Evolutionary conservation across 202 grass and related monocot genomes (phyloP).

Genomic region (Cymbopogon flexuosus): DNA sequence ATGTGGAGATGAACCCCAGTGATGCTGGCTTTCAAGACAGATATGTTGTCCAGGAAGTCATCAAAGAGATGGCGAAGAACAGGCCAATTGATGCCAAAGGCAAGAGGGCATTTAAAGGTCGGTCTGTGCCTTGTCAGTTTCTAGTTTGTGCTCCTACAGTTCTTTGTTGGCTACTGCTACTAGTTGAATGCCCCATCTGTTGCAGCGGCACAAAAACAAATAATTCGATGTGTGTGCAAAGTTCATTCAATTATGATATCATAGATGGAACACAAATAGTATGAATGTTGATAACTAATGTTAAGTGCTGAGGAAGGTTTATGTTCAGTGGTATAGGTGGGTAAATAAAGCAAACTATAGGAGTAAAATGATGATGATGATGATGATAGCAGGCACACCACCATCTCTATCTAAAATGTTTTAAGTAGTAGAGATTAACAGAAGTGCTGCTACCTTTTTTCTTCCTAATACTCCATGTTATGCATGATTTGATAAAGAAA

Average conservation of each 20-base stretch:
- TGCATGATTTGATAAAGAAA: not conserved
- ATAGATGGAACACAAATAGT: not conserved
- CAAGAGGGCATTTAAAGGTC: slow-evolving; percentile 94
- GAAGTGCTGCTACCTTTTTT: not conserved
- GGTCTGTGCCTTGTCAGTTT: not conserved
- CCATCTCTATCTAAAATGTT: not conserved
- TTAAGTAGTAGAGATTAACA: not conserved
- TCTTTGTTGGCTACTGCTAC: not conserved
- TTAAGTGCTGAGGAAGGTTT: not conserved
- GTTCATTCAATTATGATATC: not conserved
- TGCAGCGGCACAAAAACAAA: not conserved
- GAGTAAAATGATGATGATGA: not conserved
- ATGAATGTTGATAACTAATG: not conserved
- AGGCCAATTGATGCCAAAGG: slow-evolving; percentile 87
- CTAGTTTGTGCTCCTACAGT: not conserved
- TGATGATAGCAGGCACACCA: not conserved
- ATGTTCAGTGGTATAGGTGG: not conserved
- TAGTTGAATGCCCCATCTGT: not conserved
- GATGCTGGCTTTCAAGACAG: slow-evolving; percentile 98
- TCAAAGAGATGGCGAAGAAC: slow-evolving; percentile 97
- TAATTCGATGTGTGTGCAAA: not conserved
- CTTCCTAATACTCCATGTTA: not conserved
- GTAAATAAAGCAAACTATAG: not conserved
- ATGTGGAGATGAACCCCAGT: slow-evolving; percentile 97
- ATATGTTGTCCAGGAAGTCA: slow-evolving; percentile 98